Evolutionary conservation across 2,329 filamentous ascomycete genomes (phyloP).

Genomic region (Xylariaceae sp.): DNA sequence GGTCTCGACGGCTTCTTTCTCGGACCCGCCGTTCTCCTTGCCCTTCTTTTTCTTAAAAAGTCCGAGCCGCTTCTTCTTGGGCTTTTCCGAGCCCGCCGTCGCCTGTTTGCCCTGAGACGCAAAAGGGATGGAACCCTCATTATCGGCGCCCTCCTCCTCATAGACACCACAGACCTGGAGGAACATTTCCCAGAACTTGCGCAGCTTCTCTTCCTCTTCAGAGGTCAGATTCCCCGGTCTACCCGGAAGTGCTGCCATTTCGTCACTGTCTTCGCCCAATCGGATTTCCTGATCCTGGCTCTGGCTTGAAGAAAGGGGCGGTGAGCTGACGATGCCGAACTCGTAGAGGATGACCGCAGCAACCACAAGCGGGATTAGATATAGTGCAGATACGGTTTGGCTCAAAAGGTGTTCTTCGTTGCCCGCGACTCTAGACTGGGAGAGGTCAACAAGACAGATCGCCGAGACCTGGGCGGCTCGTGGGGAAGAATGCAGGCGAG

Average conservation of each 20-base stretch:
- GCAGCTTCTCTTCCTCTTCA: constrained; percentile 85
- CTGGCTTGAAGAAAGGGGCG: constrained; percentile 2
- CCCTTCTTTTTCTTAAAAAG: constrained; percentile 65
- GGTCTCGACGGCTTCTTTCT: constrained; percentile 37
- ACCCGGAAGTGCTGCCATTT: constrained; percentile 54
- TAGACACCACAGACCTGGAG: constrained; percentile 72
- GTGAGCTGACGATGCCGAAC: constrained; percentile 1
- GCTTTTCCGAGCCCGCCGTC: constrained; percentile 49
- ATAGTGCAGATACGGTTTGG: constrained; percentile 23
- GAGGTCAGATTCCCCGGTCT: constrained; percentile 83
- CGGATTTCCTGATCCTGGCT: constrained; percentile 6
- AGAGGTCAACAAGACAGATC: not conserved
- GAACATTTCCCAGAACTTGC: constrained; percentile 77
- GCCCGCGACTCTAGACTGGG: not conserved
- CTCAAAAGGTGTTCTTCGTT: constrained; percentile 11
- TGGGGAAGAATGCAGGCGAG: not conserved
- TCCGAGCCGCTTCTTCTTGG: constrained; percentile 71
- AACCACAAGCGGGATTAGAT: constrained; percentile 22
- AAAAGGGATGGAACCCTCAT: constrained; percentile 26
- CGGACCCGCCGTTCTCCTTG: constrained; percentile 43
- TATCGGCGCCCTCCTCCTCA: constrained; percentile 34
- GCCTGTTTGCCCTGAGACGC: constrained; percentile 26
- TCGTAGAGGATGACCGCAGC: constrained; percentile 23
- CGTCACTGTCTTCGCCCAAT: constrained; percentile 13
- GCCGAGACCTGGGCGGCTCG: too few species aligned